Evolutionary conservation across 176 grass and related monocot genomes (phyloP), one percentile per base, ranked within the genome.

Genomic region (Chloris gayana): DNA sequence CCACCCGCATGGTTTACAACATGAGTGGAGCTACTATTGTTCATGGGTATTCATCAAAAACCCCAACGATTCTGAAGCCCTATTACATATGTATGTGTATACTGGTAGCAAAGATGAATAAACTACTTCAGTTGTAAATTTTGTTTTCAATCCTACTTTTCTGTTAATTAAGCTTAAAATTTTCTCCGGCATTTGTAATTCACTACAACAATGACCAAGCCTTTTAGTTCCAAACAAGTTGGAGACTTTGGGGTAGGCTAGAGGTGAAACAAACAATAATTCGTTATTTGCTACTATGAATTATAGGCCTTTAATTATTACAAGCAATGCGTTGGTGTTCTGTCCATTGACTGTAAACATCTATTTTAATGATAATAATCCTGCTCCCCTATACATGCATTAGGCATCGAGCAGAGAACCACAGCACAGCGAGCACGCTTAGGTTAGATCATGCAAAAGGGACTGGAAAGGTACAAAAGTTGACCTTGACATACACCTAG

Each of bases 391-490:
- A 51, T 51, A 51, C 49, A 51, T n/a, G 62, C n/a, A 66, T 49
- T 15, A 72, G 68, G 22, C 32, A 49, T 44, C 34, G 53, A 54
- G 4, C 14, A 33, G 30, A 30, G 70, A n/a, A 77, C 10, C n/a
- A 3, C 38, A 26, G 21, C 7, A 35, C 11, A 33, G n/a, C n/a
- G n/a, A n/a, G n/a, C n/a, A n/a, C n/a, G n/a, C 22, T 51, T 37
- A 26, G 5, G 6, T 15, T 63, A 57, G 65, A 38, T 39, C 18
- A 69, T 45, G 73, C 45, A 6, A 7, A 88, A 87, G 66, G 45
- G 37, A 53, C 18, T 34, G 61, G 18, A 38, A 51, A 51, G 18
- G 17, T 21, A 51, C 18, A 51, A 47, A 47, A 51, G 49, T 21
- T 51, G 17, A 51, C 6, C 49, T 51, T 51, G 49, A 51, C 18